These are phyloP conservation scores for Dryadomyces quercivorus DNA, from an alignment of 2,329 filamentous ascomycete species.

Conservation along the genomic window DNA sequence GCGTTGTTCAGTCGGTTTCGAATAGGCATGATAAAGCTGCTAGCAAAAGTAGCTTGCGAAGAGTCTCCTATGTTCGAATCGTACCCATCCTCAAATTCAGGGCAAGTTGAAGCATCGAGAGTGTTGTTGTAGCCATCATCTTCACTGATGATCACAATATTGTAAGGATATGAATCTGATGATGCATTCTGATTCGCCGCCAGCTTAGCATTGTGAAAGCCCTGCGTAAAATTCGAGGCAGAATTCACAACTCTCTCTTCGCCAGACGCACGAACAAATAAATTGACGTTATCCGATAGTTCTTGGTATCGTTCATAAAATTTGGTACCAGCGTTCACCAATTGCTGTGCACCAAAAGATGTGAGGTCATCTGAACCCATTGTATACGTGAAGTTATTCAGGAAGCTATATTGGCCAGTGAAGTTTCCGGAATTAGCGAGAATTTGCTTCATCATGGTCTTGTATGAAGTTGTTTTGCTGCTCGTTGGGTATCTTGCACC, in stretches of 20 bases:
- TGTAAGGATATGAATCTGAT: slow-evolving; percentile 13
- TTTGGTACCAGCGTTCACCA: slow-evolving; percentile 60
- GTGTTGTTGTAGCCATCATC: slow-evolving; percentile 61
- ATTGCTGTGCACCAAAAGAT: slow-evolving; percentile 51
- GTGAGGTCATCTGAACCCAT: slow-evolving; percentile 42
- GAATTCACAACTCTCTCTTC: slow-evolving; percentile 35
- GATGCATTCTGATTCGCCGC: slow-evolving; percentile 12
- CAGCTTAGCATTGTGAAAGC: slow-evolving; percentile 49
- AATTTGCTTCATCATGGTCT: slow-evolving; percentile 34
- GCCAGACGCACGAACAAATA: slow-evolving; percentile 29
- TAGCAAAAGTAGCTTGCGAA: slow-evolving; percentile 45
- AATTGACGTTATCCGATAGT: slow-evolving; percentile 39
- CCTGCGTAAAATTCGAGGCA: slow-evolving; percentile 61
- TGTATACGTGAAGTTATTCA: slow-evolving; percentile 57
- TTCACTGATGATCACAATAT: slow-evolving; percentile 57
- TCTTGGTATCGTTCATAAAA: slow-evolving; percentile 62
- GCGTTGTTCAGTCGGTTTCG: slow-evolving; percentile 54
- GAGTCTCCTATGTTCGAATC: slow-evolving; percentile 40
- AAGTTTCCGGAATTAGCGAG: slow-evolving; percentile 52
- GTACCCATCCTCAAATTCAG: slow-evolving; percentile 34
- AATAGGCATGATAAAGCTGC: slow-evolving; percentile 54
- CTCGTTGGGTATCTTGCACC: slow-evolving; percentile 70
- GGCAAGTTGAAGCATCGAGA: slow-evolving; percentile 56
- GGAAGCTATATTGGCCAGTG: slow-evolving; percentile 52
- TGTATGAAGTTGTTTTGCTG: slow-evolving; percentile 53